These are phyloP conservation scores for Chimonanthus praecox DNA, from an alignment of 164 flowering plant genomes.

Conservation along the genomic window DNA sequence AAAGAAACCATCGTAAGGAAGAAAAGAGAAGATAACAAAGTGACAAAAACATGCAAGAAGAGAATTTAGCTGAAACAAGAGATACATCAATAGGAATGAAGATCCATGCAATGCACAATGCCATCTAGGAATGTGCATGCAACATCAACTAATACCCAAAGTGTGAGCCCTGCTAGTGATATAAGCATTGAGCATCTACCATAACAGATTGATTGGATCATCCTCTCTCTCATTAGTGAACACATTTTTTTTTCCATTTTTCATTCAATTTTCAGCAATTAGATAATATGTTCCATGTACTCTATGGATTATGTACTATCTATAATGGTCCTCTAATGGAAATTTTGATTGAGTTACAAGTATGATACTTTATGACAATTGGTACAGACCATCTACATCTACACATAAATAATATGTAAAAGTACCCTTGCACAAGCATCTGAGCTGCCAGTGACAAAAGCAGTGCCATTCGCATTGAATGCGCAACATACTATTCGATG, in stretches of 20 bases:
- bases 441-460: conserved; percentile 99
- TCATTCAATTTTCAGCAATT: no score
- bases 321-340: background rate
- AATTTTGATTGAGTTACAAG: background rate
- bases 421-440: conserved; percentile 94
- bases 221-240: background rate
- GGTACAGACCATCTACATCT: no score
- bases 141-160: background rate
- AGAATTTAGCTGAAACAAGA: background rate
- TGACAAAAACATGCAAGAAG: background rate
- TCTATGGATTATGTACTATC: background rate
- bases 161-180: background rate
- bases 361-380: background rate
- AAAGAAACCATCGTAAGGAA: background rate
- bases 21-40: background rate
- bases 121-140: background rate
- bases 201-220: background rate
- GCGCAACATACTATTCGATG: conserved; percentile 90
- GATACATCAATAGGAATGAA: background rate
- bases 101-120: background rate
- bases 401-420: background rate
- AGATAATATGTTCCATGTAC: no score
- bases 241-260: background rate
- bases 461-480: conserved; percentile 91
- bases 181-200: background rate